These are phyloP conservation scores for Crithidia expoeki DNA, from an alignment of 208 protist genomes.

Conservation along the genomic window DNA sequence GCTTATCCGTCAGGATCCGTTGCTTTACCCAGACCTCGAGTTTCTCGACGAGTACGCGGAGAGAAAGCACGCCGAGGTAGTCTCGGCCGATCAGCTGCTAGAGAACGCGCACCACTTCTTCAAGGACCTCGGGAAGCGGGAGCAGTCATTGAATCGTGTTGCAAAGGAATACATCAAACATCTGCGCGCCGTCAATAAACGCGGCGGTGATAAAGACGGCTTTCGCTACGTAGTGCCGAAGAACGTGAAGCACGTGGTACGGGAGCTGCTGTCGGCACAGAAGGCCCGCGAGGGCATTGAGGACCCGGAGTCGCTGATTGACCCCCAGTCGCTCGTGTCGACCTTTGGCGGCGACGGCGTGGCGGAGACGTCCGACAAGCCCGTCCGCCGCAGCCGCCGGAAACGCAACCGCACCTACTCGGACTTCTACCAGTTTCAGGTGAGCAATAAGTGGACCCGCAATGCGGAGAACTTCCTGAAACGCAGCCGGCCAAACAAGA, in stretches of 20 bases:
- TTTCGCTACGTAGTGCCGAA: slow-evolving; percentile 87
- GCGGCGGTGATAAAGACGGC: slow-evolving; percentile 87
- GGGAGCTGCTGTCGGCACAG: slow-evolving; percentile 57
- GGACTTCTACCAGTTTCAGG: slow-evolving; percentile 92
- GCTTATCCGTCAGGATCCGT: slow-evolving; percentile 34
- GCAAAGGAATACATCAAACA: slow-evolving; percentile 64
- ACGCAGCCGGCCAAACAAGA: slow-evolving; percentile 71
- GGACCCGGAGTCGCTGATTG: slow-evolving; percentile 34
- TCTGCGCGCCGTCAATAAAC: slow-evolving; percentile 78
- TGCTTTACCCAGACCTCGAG: slow-evolving; percentile 54
- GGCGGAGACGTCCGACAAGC: slow-evolving; percentile 55
- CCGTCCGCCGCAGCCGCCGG: slow-evolving; percentile 58
- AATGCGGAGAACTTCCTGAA: slow-evolving; percentile 90
- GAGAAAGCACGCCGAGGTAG: slow-evolving; percentile 60
- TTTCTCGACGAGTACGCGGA: slow-evolving; percentile 80
- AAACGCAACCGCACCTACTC: slow-evolving; percentile 54
- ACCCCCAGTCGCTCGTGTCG: slow-evolving; percentile 55
- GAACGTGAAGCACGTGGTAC: slow-evolving; percentile 73
- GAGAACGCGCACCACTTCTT: slow-evolving; percentile 81
- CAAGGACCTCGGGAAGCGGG: slow-evolving; percentile 59
- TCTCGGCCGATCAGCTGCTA: slow-evolving; percentile 68
- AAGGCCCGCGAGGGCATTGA: slow-evolving; percentile 32
- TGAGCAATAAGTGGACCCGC: slow-evolving; percentile 83
- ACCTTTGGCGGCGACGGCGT: slow-evolving; percentile 75
- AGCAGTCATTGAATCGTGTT: slow-evolving; percentile 57